These are phyloP conservation scores for Rhazya stricta DNA, from an alignment of 257 asterid species.

Conservation along the genomic window DNA sequence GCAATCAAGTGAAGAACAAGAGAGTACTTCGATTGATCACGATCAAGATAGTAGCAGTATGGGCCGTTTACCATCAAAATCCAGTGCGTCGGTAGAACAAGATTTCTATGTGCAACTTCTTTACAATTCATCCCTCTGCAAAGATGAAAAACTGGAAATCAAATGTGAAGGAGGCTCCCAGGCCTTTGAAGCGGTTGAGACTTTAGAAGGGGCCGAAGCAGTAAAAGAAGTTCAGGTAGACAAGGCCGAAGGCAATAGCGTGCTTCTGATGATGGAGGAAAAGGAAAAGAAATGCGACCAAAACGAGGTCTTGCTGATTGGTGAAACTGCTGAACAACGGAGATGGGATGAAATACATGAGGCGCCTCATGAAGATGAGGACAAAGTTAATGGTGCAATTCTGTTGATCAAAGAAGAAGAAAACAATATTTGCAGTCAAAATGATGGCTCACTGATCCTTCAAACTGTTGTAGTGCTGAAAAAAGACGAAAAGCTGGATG, in stretches of 20 bases:
- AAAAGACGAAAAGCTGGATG: not conserved
- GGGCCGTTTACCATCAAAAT: not conserved
- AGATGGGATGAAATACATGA: not conserved
- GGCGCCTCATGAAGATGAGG: not conserved
- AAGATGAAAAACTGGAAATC: not conserved
- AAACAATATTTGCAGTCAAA: not conserved
- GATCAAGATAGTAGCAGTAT: constrained; percentile 4
- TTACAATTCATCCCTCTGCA: not conserved
- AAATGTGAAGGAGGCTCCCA: not conserved
- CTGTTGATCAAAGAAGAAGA: constrained; percentile 2
- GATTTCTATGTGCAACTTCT: not conserved
- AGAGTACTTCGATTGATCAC: not conserved
- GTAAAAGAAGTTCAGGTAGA: not conserved
- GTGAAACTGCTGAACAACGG: not conserved
- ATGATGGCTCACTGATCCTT: not conserved
- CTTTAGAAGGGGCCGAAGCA: not conserved
- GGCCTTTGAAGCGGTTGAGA: not conserved
- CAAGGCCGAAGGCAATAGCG: not conserved
- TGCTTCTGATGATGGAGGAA: not conserved
- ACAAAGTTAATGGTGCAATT: not conserved
- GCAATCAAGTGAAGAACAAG: constrained; percentile 12
- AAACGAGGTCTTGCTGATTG: not conserved
- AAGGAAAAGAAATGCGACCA: not conserved
- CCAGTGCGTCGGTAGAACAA: not conserved
- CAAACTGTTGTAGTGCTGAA: not conserved